These are phyloP conservation scores for Arthrinium phaeospermum DNA, from an alignment of 2,329 filamentous ascomycete species.

Conservation along the genomic window DNA sequence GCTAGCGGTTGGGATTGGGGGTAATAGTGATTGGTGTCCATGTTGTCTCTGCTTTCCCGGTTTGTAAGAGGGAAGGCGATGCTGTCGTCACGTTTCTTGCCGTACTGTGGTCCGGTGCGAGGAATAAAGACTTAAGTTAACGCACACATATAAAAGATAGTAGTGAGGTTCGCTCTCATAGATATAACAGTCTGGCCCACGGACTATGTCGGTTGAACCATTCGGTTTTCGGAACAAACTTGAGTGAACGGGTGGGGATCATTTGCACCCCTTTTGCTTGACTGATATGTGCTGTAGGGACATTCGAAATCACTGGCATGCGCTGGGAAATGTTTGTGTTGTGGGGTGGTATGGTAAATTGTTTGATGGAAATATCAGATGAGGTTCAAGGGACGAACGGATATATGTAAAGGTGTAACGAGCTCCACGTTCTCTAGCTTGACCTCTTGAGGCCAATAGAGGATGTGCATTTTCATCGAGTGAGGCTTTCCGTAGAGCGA, in stretches of 20 bases:
- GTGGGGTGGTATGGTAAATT: neutral
- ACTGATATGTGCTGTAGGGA: neutral
- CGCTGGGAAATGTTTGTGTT: neutral
- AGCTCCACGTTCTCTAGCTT: neutral
- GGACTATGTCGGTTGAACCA: neutral
- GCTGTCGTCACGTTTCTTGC: slow-evolving; percentile 6
- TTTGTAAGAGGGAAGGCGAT: neutral
- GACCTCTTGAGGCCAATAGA: neutral
- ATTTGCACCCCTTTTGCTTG: neutral
- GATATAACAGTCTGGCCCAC: neutral
- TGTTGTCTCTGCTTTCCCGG: neutral
- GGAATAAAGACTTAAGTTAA: neutral
- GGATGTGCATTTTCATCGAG: neutral
- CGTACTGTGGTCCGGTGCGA: neutral
- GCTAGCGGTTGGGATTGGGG: neutral
- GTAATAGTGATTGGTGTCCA: neutral
- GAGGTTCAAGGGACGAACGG: neutral
- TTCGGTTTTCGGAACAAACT: neutral
- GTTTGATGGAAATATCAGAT: slow-evolving; percentile 1
- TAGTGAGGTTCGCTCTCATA: neutral
- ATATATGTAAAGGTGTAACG: slow-evolving; percentile 10
- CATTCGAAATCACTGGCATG: neutral
- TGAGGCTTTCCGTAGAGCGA: slow-evolving; percentile 1
- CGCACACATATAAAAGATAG: neutral
- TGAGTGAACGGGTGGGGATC: neutral